Conservation (phyloP, 352 stramenopile species). For the Phytophthora nicotianae region DNA sequence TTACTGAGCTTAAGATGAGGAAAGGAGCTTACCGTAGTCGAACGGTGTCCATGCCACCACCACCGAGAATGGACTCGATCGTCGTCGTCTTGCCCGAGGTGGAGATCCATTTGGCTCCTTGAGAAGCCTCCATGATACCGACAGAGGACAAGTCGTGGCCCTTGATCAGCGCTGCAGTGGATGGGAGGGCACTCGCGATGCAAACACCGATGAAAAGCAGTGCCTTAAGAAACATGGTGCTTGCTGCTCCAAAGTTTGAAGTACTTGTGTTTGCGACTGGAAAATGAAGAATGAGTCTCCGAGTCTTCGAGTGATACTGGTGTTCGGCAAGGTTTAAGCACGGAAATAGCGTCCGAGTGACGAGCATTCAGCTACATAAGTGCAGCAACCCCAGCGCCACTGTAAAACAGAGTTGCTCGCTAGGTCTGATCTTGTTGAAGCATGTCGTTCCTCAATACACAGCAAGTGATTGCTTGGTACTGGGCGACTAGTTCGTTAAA, state of each 20-base stretch:
- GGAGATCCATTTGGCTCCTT: slow-evolving; percentile 37
- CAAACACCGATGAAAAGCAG: slow-evolving; percentile 14
- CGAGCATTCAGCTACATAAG: slow-evolving; percentile 10
- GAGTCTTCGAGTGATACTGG: too few species aligned
- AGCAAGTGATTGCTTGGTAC: too few species aligned
- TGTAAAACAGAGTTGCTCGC: slow-evolving; percentile 4
- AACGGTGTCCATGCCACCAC: slow-evolving; percentile 38
- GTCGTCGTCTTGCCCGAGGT: slow-evolving; percentile 31
- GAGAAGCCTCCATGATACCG: slow-evolving; percentile 34
- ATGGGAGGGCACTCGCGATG: slow-evolving; percentile 8
- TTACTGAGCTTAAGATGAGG: not conserved
- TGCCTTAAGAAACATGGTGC: slow-evolving; percentile 21
- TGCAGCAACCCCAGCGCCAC: not conserved
- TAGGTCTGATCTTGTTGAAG: slow-evolving; percentile 14
- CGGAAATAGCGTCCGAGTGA: not conserved
- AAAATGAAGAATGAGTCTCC: slow-evolving; percentile 8
- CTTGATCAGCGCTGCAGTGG: slow-evolving; percentile 27
- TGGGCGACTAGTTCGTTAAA: not conserved
- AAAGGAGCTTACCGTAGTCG: slow-evolving; percentile 30
- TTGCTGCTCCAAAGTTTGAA: not conserved
- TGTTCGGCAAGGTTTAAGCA: too few species aligned
- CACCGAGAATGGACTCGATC: slow-evolving; percentile 40
- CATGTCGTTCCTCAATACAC: slow-evolving; percentile 14
- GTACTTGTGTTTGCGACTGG: not conserved
- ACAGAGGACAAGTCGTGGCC: slow-evolving; percentile 45